These are phyloP conservation scores for Pythium diclinum DNA, from an alignment of 352 stramenopile species.

Conservation along the genomic window DNA sequence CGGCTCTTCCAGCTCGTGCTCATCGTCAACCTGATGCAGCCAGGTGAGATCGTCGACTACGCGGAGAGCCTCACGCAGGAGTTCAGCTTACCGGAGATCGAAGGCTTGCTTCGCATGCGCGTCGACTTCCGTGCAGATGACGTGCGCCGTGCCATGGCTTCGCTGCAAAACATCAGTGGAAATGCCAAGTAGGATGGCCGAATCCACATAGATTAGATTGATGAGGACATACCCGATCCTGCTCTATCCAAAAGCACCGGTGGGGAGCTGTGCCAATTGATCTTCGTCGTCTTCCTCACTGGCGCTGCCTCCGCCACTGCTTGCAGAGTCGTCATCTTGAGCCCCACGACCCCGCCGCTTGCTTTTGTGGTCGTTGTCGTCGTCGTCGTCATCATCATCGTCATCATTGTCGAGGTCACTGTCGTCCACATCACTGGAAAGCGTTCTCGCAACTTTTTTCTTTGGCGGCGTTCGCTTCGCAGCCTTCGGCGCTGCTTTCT, in stretches of 20 bases:
- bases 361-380: slow-evolving; percentile 24
- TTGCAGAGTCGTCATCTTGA: slow-evolving; percentile 37
- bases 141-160: slow-evolving; percentile 37
- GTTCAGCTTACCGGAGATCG: slow-evolving; percentile 47
- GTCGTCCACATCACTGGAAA: slow-evolving; percentile 12
- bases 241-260: slow-evolving; percentile 49
- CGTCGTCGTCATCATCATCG: slow-evolving; percentile 32
- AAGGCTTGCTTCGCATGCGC: slow-evolving; percentile 57
- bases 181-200: background rate
- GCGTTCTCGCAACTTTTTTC: slow-evolving; percentile 8
- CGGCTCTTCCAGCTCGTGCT: slow-evolving; percentile 77
- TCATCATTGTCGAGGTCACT: slow-evolving; percentile 19
- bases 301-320: slow-evolving; percentile 35
- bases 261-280: slow-evolving; percentile 57
- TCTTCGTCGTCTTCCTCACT: slow-evolving; percentile 66
- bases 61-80: slow-evolving; percentile 46
- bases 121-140: slow-evolving; percentile 65
- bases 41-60: slow-evolving; percentile 69
- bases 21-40: slow-evolving; percentile 78
- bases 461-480: slow-evolving; percentile 4
- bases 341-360: slow-evolving; percentile 12
- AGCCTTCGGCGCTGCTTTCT: slow-evolving; percentile 2
- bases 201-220: slow-evolving; percentile 3
- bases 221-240: background rate
- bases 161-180: background rate